phyloP scores from a whole-genome alignment of 2,329 filamentous ascomycete species.

The Aspergillus arachidicola region DNA sequence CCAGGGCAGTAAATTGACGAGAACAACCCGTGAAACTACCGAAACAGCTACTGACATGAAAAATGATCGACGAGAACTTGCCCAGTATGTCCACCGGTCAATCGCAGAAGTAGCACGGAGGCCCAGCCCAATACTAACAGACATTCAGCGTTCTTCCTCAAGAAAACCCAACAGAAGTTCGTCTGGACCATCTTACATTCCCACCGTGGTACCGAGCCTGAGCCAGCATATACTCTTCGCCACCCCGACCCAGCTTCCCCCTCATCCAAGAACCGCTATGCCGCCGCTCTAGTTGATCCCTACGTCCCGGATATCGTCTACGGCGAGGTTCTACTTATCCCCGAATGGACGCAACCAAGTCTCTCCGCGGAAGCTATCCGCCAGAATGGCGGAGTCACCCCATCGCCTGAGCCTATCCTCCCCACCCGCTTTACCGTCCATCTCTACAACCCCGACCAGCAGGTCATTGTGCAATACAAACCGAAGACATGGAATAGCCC shows the following conservation, averaged over 20 bases:
- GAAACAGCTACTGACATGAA: conserved; percentile 12
- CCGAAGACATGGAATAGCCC: conserved; percentile 78
- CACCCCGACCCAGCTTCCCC: conserved; percentile 72
- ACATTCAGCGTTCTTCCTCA: conserved; percentile 60
- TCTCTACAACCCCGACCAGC: conserved; percentile 92
- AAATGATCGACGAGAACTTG: conserved; percentile 93
- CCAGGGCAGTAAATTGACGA: not conserved
- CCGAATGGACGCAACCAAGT: conserved; percentile 81
- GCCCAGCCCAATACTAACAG: not conserved
- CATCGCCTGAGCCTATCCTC: conserved; percentile 69
- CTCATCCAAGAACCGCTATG: conserved; percentile 79
- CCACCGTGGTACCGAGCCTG: conserved; percentile 78
- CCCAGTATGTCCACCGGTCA: conserved; percentile 57
- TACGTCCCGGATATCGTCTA: conserved; percentile 80
- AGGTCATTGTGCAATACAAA: conserved; percentile 68
- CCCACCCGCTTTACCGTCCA: conserved; percentile 81
- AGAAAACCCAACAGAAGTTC: conserved; percentile 50
- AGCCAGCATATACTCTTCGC: conserved; percentile 77
- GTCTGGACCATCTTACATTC: conserved; percentile 49
- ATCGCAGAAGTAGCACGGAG: not conserved
- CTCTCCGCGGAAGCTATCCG: conserved; percentile 81
- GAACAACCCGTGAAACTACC: not conserved
- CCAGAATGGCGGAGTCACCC: conserved; percentile 65
- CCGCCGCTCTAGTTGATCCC: conserved; percentile 80
- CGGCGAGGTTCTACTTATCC: conserved; percentile 80